These are phyloP conservation scores for Curvularia spicifera DNA, from an alignment of 2,329 filamentous ascomycete genomes.

Conservation along the genomic window DNA sequence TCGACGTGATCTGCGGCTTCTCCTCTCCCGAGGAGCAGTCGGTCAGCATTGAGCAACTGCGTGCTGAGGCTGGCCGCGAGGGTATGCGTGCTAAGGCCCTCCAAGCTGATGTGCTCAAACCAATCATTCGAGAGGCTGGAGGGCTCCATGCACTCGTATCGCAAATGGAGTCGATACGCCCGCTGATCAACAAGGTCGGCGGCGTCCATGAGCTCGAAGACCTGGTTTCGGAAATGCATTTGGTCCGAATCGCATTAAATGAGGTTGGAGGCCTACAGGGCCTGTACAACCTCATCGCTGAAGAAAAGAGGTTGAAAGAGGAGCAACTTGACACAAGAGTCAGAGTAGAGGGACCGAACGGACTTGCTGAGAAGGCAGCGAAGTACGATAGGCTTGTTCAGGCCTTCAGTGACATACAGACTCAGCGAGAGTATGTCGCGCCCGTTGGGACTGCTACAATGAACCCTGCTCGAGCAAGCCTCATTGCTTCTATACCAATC, in stretches of 20 bases:
- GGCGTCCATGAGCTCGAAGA: slow-evolving; percentile 20
- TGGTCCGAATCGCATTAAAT: neutral
- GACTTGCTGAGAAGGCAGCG: slow-evolving; percentile 15
- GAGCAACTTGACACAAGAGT: slow-evolving; percentile 6
- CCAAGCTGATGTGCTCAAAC: slow-evolving; percentile 22
- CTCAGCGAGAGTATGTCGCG: neutral
- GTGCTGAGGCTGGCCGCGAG: slow-evolving; percentile 21
- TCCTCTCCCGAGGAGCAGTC: slow-evolving; percentile 3
- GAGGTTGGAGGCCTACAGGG: slow-evolving; percentile 18
- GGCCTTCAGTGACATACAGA: slow-evolving; percentile 10
- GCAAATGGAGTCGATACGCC: slow-evolving; percentile 8
- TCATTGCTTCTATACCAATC: slow-evolving; percentile 17
- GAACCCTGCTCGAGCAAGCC: slow-evolving; percentile 24
- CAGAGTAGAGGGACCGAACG: too few species aligned
- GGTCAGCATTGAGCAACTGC: slow-evolving; percentile 22
- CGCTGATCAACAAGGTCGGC: slow-evolving; percentile 20
- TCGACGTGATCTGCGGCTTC: slow-evolving; percentile 19
- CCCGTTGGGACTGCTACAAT: slow-evolving; percentile 5
- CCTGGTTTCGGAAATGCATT: slow-evolving; percentile 15
- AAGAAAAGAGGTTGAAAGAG: slow-evolving; percentile 11
- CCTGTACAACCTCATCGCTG: slow-evolving; percentile 14
- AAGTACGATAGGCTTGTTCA: slow-evolving; percentile 23
- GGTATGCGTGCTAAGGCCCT: slow-evolving; percentile 27
- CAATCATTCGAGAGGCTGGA: slow-evolving; percentile 23
- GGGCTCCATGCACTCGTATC: slow-evolving; percentile 21